Percentiles rank a stretch among this genome's conserved stretches.
Conservation (phyloP, 768 basidiomycete genomes). For the Amanita exitialis region DNA sequence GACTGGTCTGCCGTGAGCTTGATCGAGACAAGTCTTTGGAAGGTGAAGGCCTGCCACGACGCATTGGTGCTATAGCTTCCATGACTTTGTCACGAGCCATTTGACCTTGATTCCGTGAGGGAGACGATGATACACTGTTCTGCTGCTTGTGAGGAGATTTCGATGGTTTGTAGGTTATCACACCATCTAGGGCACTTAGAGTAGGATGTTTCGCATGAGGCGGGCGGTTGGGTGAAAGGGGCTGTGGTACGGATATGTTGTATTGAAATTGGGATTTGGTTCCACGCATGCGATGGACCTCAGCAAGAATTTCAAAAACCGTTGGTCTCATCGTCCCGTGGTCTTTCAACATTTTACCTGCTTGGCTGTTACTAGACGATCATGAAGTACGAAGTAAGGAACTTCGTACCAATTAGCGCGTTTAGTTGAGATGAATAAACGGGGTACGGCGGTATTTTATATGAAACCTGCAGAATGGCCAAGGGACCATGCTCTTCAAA, state of each 20-base stretch:
- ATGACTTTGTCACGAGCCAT: conserved; percentile 71
- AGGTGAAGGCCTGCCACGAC: conserved; percentile 50
- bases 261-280: conserved; percentile 78
- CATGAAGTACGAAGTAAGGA: conserved; percentile 2
- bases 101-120: conserved; percentile 39
- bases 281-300: conserved; percentile 81
- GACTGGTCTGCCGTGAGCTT: conserved; percentile 23
- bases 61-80: conserved; percentile 74
- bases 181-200: conserved; percentile 19
- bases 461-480: conserved; percentile 95
- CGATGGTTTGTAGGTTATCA: conserved; percentile 17
- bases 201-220: conserved; percentile 16
- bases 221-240: conserved; percentile 29
- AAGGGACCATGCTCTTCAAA: conserved; percentile 97
- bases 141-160: conserved; percentile 6
- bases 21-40: conserved; percentile 23
- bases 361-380: conserved; percentile 9
- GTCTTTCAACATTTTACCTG: conserved; percentile 90
- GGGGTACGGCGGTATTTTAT: conserved; percentile 83
- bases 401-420: conserved; percentile 63
- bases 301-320: conserved; percentile 76
- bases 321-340: conserved; percentile 79
- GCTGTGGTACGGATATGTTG: conserved; percentile 37
- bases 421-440: conserved; percentile 81
- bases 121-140: conserved; percentile 13